phyloP scores from a whole-genome alignment of 768 basidiomycete species.

The Psilocybe subaeruginosa region DNA sequence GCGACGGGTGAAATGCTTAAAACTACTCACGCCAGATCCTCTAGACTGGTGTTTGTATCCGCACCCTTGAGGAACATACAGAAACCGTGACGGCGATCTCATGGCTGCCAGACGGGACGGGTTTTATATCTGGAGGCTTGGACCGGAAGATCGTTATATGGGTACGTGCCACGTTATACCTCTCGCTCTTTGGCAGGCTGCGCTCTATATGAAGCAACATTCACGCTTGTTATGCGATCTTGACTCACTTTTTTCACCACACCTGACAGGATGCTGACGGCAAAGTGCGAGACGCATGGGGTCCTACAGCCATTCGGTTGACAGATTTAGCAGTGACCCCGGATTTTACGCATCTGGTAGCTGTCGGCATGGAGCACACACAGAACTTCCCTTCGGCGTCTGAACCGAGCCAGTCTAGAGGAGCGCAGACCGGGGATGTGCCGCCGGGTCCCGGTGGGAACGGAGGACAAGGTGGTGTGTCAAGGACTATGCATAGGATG shows the following conservation, averaged over 20 bases:
- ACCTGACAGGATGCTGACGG: conserved; percentile 70
- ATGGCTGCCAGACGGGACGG: conserved; percentile 88
- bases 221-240: conserved; percentile 15
- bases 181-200: conserved; percentile 8
- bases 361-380: conserved; percentile 67
- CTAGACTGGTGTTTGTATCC: conserved; percentile 76
- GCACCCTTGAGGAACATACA: conserved; percentile 68
- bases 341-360: conserved; percentile 80
- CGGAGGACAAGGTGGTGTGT: conserved; percentile 20
- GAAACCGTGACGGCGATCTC: conserved; percentile 86
- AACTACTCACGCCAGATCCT: conserved; percentile 16
- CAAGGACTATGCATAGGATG: conserved; percentile 61
- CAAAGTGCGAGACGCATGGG: conserved; percentile 71
- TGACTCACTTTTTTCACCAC: conserved; percentile 16
- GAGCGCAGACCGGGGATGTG: conserved; percentile 37
- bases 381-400: conserved; percentile 19
- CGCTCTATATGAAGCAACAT: conserved; percentile 8
- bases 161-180: conserved; percentile 50
- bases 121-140: conserved; percentile 88
- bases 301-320: conserved; percentile 73
- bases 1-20: not conserved
- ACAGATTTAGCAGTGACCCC: conserved; percentile 88
- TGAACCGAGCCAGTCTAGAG: conserved; percentile 23
- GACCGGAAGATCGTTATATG: conserved; percentile 85
- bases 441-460: conserved; percentile 35